Base-by-base conservation (phyloP, 2,329 filamentous ascomycete genomes). In the Endocalyx cinctus region DNA sequence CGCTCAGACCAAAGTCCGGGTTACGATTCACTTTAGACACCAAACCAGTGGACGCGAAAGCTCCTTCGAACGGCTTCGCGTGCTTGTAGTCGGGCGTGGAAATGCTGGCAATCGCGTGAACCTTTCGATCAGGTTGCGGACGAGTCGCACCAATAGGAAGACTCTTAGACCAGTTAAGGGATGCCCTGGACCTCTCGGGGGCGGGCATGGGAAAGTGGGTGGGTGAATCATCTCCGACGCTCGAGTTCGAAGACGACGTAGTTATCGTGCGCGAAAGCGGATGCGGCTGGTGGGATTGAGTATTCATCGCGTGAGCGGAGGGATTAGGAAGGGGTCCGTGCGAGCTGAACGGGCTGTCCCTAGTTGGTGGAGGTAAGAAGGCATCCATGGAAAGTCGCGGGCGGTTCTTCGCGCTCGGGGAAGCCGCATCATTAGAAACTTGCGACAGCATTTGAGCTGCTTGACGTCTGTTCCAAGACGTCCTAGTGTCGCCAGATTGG, bases 11-110 rank as follows among this genome's bases (percentile, higher is more conserved):
- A 32, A 87, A 75, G 46, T 96, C 87, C 1, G 82, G 76, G 56
- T 86, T 82, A 37, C 86, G 82, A 52, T 92, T 94, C 59, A 94
- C 86, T 65, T 98, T 98, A 10, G 92, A 96, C 34, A 98, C 83
- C 17, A 98, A 68, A 2, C 90, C 89, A 1, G 92, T 97, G 2
- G 92, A 97, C 70, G 87, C 88, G 62, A 96, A 96, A 6, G 88
- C 88, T 25, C 84, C 80, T 19, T 85, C 82, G 35, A 85, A 73
- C 15, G 89, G 84, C 53, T 82, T 87, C 6, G 79, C 83, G 31
- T 77, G 69, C 59, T 87, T 89, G 63, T 85, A 92, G 34, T 82
- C 74, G 0, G 87, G 87, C 0, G 87, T 94, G 19, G 82, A 81
- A 46, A 87, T 81, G 29, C 51, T 52, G n/a, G 28, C 47, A 6